Conservation (phyloP, 192 early-diverging fungal genomes). For the Coemansia sp. region DNA sequence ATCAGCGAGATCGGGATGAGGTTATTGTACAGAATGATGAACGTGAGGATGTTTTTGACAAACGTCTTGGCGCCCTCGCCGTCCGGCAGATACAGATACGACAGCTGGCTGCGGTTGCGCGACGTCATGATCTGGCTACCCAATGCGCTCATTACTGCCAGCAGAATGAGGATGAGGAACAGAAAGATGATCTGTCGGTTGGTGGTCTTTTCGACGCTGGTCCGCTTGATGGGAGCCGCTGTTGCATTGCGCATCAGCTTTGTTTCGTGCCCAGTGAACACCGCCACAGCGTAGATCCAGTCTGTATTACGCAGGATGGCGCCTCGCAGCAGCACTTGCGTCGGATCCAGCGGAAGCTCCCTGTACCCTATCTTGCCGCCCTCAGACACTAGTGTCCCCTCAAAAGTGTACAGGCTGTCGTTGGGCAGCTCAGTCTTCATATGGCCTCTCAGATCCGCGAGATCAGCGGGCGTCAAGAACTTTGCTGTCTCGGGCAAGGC, state of each 20-base stretch:
- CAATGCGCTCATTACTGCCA: conserved; percentile 61
- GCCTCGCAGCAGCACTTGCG: conserved; percentile 89
- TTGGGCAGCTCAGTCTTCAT: conserved; percentile 85
- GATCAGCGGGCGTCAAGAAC: conserved; percentile 61
- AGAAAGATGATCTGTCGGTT: conserved; percentile 84
- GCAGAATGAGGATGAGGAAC: conserved; percentile 72
- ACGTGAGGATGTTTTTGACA: conserved; percentile 80
- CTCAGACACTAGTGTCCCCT: conserved; percentile 56
- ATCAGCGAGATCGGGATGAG: conserved; percentile 95
- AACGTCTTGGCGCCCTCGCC: conserved; percentile 60
- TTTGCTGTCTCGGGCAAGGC: conserved; percentile 63
- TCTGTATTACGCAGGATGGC: conserved; percentile 90
- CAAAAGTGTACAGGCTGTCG: conserved; percentile 82
- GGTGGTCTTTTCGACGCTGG: conserved; percentile 83
- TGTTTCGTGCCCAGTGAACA: conserved; percentile 92
- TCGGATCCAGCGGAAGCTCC: conserved; percentile 86
- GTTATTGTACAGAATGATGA: conserved; percentile 90
- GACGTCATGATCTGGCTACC: conserved; percentile 37
- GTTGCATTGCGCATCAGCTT: conserved; percentile 97
- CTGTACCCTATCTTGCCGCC: conserved; percentile 61
- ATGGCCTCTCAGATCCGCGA: conserved; percentile 63
- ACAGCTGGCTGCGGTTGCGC: conserved; percentile 26
- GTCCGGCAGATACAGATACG: conserved; percentile 62
- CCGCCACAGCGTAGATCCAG: conserved; percentile 80
- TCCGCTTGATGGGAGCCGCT: conserved; percentile 86